Evolutionary conservation across 164 flowering plant species (phyloP).

Genomic region (Vitis rotundifolia): DNA sequence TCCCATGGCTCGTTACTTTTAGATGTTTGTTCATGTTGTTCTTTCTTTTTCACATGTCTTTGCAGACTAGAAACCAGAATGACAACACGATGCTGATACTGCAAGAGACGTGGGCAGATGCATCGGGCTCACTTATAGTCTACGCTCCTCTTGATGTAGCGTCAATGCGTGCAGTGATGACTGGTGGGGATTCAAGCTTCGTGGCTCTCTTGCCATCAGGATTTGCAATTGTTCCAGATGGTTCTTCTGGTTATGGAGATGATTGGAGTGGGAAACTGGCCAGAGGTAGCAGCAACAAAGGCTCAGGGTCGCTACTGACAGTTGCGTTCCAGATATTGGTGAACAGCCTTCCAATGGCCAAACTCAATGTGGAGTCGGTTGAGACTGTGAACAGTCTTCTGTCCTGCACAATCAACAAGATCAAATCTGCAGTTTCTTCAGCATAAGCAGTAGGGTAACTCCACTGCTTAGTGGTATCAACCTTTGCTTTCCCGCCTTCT

Average conservation of each 20-base stretch:
- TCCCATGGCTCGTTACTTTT: too few species aligned
- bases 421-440: slow-evolving; percentile 31
- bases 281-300: slow-evolving; percentile 2
- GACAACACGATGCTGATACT: slow-evolving; percentile 42
- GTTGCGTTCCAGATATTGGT: slow-evolving; percentile 58
- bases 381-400: slow-evolving; percentile 49
- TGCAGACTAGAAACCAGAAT: slow-evolving; percentile 29
- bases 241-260: background rate
- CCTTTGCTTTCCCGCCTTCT: background rate
- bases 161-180: slow-evolving; percentile 37
- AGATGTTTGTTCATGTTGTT: background rate
- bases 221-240: slow-evolving; percentile 47
- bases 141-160: slow-evolving; percentile 51
- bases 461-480: background rate
- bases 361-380: slow-evolving; percentile 47
- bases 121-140: slow-evolving; percentile 41
- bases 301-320: slow-evolving; percentile 43
- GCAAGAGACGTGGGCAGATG: slow-evolving; percentile 58
- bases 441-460: background rate
- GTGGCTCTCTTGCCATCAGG: slow-evolving; percentile 66
- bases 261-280: slow-evolving; percentile 6
- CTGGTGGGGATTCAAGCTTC: slow-evolving; percentile 46
- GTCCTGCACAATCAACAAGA: slow-evolving; percentile 44
- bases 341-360: slow-evolving; percentile 35
- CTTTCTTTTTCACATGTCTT: background rate